Base-by-base conservation (phyloP, 495 filamentous ascomycete genomes). In the Daldinia bambusicola region DNA sequence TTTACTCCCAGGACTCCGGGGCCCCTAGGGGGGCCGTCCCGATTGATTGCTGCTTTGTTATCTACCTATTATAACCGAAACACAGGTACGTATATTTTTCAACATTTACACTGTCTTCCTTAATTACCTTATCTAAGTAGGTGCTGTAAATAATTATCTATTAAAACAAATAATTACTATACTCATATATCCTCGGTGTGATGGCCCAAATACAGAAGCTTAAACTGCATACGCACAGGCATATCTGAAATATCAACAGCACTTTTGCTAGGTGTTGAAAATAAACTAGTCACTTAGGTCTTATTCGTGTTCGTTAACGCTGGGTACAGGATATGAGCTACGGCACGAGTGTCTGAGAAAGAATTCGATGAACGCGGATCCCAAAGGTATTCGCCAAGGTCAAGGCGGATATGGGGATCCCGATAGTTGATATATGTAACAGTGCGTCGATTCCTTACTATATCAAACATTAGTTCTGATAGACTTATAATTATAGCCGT, bases 341-440 rank as follows among this genome's bases (percentile, higher is more conserved):
- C 38, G 3, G 50, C 62, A 13, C 62, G 62, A 10, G 57, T 52
- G 16, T 18, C 22, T 30, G 57, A 65, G 52, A 40, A 65, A 9
- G 62, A 65, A n/a, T 65, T 65, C 31, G 62, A 65, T 26, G 37
- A n/a, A 10, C 38, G 52, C 30, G 62, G 62, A 31, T 65, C 30
- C 62, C 62, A n/a, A 52, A 65, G 30, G 52, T 57, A 5, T 65
- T 65, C 5, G 52, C 62, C 22, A 65, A 65, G 38, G 62, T 65
- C 52, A 41, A 18, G 6, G 62, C 57, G 18, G 36, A 65, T n/a
- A 52, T 65, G 12, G 62, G 62, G 6, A 57, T 65, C 9, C 62
- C 62, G 16, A 65, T 52, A 1, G 62, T 65, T n/a, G 62, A 57
- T 12, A 52, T 65, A 1, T 65, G 57, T 20, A 65, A 65, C n/a